Evolutionary conservation across 805 yeast species (phyloP).

Genomic region (Metschnikowia proteae): DNA sequence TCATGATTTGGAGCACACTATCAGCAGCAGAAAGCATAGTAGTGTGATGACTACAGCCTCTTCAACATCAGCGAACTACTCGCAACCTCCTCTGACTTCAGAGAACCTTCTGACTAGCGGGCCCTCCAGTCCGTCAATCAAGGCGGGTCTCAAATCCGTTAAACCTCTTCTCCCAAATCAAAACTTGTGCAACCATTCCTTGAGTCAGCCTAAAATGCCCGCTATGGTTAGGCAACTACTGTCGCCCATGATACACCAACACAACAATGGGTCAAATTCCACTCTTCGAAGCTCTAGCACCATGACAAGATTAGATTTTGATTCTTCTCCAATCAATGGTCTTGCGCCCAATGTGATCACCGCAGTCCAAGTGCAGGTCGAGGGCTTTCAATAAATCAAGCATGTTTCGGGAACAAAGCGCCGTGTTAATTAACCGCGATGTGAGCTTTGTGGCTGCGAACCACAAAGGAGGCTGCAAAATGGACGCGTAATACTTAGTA

Average conservation of each 20-base stretch:
- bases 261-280: constrained; percentile 21
- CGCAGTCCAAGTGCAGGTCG: constrained; percentile 36
- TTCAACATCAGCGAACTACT: constrained; percentile 12
- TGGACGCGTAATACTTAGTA: neutral
- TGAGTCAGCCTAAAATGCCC: constrained; percentile 12
- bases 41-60: constrained; percentile 20
- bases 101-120: constrained; percentile 14
- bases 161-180: constrained; percentile 19
- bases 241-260: constrained; percentile 17
- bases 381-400: constrained; percentile 17
- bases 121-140: constrained; percentile 18
- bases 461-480: neutral
- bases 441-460: constrained; percentile 1
- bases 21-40: constrained; percentile 14
- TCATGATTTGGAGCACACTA: constrained; percentile 15
- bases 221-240: constrained; percentile 12
- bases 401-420: neutral
- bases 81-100: constrained; percentile 7
- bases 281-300: constrained; percentile 33
- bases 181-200: constrained; percentile 17
- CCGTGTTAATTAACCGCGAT: neutral
- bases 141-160: constrained; percentile 12
- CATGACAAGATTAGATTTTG: constrained; percentile 28
- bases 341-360: constrained; percentile 38
- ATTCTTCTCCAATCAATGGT: constrained; percentile 21